Conservation (phyloP, 2,329 filamentous ascomycete genomes). For the Magnaporthales sp. region DNA sequence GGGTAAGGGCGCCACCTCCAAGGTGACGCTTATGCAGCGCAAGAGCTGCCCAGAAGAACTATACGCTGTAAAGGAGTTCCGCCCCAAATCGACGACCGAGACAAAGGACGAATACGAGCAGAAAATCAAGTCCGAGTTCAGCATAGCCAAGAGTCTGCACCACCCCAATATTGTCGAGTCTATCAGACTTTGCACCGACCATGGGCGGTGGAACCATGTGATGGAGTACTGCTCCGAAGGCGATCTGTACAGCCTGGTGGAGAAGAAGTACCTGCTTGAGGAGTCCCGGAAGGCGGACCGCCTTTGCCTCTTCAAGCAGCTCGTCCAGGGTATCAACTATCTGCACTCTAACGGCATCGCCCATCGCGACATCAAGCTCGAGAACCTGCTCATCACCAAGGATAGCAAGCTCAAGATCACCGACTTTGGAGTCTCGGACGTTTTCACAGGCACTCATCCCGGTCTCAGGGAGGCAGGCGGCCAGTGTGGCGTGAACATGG, state of each 20-base stretch:
- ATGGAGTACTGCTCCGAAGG: slow-evolving; percentile 88
- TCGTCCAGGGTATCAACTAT: slow-evolving; percentile 74
- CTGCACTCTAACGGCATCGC: slow-evolving; percentile 78
- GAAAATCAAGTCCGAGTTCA: slow-evolving; percentile 88
- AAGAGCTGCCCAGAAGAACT: slow-evolving; percentile 57
- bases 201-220: slow-evolving; percentile 76
- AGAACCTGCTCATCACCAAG: slow-evolving; percentile 72
- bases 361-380: slow-evolving; percentile 84
- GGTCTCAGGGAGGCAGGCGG: slow-evolving; percentile 65
- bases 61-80: slow-evolving; percentile 84
- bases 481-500: slow-evolving; percentile 66
- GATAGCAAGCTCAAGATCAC: slow-evolving; percentile 83
- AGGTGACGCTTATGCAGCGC: slow-evolving; percentile 71
- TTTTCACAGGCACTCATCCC: slow-evolving; percentile 75
- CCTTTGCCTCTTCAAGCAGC: slow-evolving; percentile 81
- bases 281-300: slow-evolving; percentile 61
- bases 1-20: slow-evolving; percentile 75
- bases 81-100: slow-evolving; percentile 61
- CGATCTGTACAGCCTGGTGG: slow-evolving; percentile 68
- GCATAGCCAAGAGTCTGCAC: slow-evolving; percentile 74
- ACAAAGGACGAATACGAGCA: slow-evolving; percentile 68
- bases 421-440: slow-evolving; percentile 83
- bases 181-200: slow-evolving; percentile 64
- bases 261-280: slow-evolving; percentile 57
- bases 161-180: slow-evolving; percentile 86